Conservation (phyloP, 495 filamentous ascomycete genomes). For the Lindgomyces ingoldianus region DNA sequence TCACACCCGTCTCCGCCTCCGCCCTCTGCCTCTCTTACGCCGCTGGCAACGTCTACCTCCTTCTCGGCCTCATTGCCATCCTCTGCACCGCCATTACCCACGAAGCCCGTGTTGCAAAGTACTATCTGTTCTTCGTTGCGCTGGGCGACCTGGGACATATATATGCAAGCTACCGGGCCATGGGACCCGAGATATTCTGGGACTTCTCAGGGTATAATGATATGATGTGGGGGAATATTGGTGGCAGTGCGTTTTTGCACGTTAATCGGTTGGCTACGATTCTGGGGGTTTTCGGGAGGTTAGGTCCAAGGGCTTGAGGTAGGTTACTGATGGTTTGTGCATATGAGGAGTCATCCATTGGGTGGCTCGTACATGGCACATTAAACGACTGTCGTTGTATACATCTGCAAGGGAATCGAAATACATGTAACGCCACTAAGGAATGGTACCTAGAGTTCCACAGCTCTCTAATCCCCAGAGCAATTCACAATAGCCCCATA, state of each 20-base stretch:
- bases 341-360: no score
- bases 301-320: no score
- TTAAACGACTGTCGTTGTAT: no score
- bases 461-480: no score
- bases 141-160: constrained; percentile 29
- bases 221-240: constrained; percentile 34
- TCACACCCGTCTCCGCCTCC: neutral
- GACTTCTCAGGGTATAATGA: constrained; percentile 17
- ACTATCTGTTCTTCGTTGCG: constrained; percentile 21
- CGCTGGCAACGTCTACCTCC: constrained; percentile 24
- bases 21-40: constrained; percentile 21
- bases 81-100: constrained; percentile 22
- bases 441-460: no score
- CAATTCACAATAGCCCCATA: no score
- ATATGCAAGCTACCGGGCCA: constrained; percentile 16
- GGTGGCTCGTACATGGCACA: no score
- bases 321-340: no score
- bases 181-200: constrained; percentile 20
- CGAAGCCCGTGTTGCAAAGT: constrained; percentile 25
- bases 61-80: constrained; percentile 19
- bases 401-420: no score
- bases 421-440: no score
- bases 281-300: constrained; percentile 27
- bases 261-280: constrained; percentile 25
- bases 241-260: constrained; percentile 25